Evolutionary conservation across 2,329 filamentous ascomycete species (phyloP).

Genomic region (Xylaria sp.): DNA sequence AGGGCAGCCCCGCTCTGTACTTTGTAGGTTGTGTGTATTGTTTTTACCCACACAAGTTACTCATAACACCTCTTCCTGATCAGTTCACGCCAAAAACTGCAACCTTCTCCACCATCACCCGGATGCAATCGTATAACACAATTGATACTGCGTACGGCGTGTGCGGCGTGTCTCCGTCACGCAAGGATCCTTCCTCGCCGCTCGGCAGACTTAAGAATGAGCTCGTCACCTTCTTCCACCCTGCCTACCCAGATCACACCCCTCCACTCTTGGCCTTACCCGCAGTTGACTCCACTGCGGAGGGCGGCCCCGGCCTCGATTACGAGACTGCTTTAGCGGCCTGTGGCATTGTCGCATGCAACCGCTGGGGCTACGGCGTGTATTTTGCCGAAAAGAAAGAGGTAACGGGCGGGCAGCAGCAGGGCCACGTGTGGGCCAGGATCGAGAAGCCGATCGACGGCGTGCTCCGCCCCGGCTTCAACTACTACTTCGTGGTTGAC

Average conservation of each 20-base stretch:
- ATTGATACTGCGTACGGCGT: too few relatives aligned
- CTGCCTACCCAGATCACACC: conserved; percentile 11
- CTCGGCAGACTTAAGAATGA: background rate
- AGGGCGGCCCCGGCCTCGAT: background rate
- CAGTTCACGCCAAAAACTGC: too few relatives aligned
- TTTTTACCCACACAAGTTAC: too few relatives aligned
- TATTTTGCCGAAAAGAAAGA: conserved; percentile 13
- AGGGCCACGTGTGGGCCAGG: background rate
- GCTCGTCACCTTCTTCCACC: conserved; percentile 26
- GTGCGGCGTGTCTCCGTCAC: too few relatives aligned
- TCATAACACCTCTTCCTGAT: too few relatives aligned
- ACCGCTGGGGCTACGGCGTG: conserved; percentile 10
- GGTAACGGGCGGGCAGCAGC: background rate
- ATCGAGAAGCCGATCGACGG: background rate
- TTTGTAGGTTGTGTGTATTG: too few relatives aligned
- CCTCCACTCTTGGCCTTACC: conserved; percentile 21
- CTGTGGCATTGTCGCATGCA: conserved; percentile 26
- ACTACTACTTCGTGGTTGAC: conserved; percentile 27
- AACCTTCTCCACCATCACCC: too few relatives aligned
- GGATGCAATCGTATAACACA: too few relatives aligned
- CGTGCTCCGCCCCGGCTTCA: background rate
- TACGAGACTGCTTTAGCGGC: conserved; percentile 17
- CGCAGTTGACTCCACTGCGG: background rate
- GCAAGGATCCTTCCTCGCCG: background rate
- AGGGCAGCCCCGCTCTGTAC: too few relatives aligned